phyloP scores from a whole-genome alignment of 208 protist genomes.

The Trypanosomatidae sp. region DNA sequence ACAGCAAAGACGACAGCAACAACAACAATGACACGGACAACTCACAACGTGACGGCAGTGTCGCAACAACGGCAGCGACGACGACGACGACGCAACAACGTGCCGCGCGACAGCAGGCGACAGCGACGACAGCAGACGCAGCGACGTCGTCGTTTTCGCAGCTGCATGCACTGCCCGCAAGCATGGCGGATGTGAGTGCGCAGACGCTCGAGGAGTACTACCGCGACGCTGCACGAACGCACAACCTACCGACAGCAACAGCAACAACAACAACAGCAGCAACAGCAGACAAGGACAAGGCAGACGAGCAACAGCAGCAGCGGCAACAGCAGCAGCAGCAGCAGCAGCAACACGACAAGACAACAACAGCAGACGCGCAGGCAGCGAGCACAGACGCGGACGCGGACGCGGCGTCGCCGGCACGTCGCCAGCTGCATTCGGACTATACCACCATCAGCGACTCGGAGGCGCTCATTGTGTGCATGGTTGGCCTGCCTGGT shows the following conservation, averaged over 20 bases:
- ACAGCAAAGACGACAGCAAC: too few relatives aligned
- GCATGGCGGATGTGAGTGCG: background rate
- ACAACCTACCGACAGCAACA: background rate
- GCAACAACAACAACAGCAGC: slow-evolving; percentile 2
- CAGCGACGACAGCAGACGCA: slow-evolving; percentile 1
- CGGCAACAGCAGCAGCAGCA: slow-evolving; percentile 2
- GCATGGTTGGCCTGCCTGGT: slow-evolving; percentile 81
- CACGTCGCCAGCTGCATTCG: background rate
- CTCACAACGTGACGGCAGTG: too few relatives aligned
- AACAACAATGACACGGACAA: too few relatives aligned
- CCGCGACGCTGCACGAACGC: background rate
- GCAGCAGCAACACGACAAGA: background rate
- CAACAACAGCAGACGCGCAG: background rate
- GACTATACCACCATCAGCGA: slow-evolving; percentile 63
- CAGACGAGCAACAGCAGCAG: slow-evolving; percentile 1
- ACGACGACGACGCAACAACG: too few relatives aligned
- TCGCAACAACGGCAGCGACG: too few relatives aligned
- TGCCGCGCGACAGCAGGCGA: background rate
- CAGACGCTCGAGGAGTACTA: background rate
- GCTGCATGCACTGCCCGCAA: background rate
- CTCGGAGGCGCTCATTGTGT: slow-evolving; percentile 71
- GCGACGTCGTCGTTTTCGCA: too few relatives aligned
- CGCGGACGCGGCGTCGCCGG: background rate
- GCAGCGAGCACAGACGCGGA: background rate
- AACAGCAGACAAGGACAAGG: too few relatives aligned